Conservation (phyloP, 331 rosid genomes). For the Stylosanthes scabra region DNA sequence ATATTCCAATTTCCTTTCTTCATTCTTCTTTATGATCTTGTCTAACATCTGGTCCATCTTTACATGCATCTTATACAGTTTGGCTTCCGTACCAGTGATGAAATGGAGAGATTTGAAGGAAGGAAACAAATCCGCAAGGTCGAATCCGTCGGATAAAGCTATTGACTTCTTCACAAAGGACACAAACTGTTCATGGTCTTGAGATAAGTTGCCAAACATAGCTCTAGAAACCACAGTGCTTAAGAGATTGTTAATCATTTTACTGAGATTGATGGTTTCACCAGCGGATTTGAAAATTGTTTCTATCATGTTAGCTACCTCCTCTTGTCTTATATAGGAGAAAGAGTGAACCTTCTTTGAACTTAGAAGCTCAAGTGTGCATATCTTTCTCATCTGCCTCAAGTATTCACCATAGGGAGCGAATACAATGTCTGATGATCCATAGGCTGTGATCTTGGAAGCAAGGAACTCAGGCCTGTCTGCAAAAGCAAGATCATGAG, state of each 20-base stretch:
- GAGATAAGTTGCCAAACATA: constrained; percentile 33
- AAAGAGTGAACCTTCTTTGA: too few relatives aligned
- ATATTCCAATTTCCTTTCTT: neutral
- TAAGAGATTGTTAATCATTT: neutral
- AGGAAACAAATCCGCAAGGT: constrained; percentile 46
- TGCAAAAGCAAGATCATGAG: too few relatives aligned
- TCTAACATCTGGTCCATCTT: constrained; percentile 29
- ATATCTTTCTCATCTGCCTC: too few relatives aligned
- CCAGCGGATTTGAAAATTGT: constrained; percentile 20
- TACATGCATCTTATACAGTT: constrained; percentile 16
- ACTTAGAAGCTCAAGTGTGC: too few relatives aligned
- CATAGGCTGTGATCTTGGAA: too few relatives aligned
- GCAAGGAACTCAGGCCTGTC: too few relatives aligned
- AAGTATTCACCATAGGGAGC: too few relatives aligned
- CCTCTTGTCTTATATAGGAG: too few relatives aligned
- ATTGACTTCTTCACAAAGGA: neutral
- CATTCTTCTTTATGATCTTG: constrained; percentile 33
- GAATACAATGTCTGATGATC: too few relatives aligned
- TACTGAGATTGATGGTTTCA: constrained; percentile 32
- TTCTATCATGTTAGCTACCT: constrained; percentile 13
- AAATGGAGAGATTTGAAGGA: constrained; percentile 12
- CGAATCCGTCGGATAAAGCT: constrained; percentile 34
- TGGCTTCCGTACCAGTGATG: constrained; percentile 11
- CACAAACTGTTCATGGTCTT: constrained; percentile 27
- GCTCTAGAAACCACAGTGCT: constrained; percentile 21